Evolutionary conservation across 805 yeast genomes (phyloP).

Genomic region (Metschnikowia orientalis): DNA sequence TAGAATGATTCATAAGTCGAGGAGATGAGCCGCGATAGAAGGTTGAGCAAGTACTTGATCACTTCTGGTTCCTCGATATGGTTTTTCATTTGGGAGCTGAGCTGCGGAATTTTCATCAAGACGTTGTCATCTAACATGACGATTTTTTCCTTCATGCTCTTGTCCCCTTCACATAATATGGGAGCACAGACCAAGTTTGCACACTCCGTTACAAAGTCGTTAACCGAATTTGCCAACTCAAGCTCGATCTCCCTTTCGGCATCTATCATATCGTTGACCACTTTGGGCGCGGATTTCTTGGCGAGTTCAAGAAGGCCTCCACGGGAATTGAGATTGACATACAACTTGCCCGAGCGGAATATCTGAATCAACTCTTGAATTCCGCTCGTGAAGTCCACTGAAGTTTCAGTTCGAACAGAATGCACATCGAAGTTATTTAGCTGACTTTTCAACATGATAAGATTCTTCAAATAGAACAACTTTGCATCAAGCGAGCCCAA

Average conservation of each 20-base stretch:
- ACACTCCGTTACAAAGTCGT: conserved; percentile 56
- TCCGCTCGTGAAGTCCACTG: conserved; percentile 75
- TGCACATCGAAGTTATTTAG: conserved; percentile 76
- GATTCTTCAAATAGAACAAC: conserved; percentile 66
- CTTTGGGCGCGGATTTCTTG: conserved; percentile 69
- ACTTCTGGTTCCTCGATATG: conserved; percentile 55
- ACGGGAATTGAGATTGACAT: conserved; percentile 30
- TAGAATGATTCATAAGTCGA: conserved; percentile 56
- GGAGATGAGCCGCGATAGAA: conserved; percentile 45
- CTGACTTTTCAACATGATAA: conserved; percentile 66
- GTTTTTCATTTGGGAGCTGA: conserved; percentile 46
- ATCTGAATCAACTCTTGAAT: conserved; percentile 44
- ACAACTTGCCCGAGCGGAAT: conserved; percentile 40
- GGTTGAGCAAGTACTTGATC: conserved; percentile 27
- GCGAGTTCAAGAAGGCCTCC: conserved; percentile 48
- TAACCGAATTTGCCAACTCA: conserved; percentile 67
- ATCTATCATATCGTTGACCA: conserved; percentile 78
- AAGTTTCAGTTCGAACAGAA: conserved; percentile 63
- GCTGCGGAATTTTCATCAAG: conserved; percentile 51
- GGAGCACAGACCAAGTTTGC: conserved; percentile 46
- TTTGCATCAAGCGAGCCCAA: conserved; percentile 55
- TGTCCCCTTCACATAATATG: conserved; percentile 14
- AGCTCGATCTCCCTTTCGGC: conserved; percentile 66
- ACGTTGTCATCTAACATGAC: conserved; percentile 46
- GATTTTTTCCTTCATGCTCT: conserved; percentile 26